phyloP scores from a whole-genome alignment of 176 grass and related monocot species.

The Puya raimondii region DNA sequence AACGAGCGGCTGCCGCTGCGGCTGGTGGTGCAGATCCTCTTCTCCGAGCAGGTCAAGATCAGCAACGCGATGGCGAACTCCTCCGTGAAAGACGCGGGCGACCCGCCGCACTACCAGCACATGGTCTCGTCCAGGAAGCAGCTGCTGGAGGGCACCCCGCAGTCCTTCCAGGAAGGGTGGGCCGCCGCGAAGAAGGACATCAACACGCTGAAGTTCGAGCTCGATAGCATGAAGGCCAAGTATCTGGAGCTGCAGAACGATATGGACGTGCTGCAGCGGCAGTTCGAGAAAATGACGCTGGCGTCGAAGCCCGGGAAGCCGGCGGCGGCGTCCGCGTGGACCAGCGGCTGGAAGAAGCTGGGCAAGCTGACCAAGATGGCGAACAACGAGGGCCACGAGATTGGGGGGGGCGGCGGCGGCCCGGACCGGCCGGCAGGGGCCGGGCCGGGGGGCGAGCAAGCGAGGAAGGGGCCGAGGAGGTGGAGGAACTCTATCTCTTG shows the following conservation, averaged over 20 bases:
- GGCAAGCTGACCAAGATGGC: constrained; percentile 77
- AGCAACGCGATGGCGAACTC: constrained; percentile 75
- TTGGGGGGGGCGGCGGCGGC: constrained; percentile 3
- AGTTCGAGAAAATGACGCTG: constrained; percentile 38
- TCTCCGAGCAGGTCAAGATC: constrained; percentile 96
- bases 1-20: constrained; percentile 96
- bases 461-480: constrained; percentile 58
- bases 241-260: constrained; percentile 93
- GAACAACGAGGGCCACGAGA: constrained; percentile 37
- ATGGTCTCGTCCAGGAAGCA: constrained; percentile 42
- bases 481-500: constrained; percentile 99
- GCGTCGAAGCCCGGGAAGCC: constrained; percentile 35
- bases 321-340: constrained; percentile 57
- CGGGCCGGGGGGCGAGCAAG: constrained; percentile 17
- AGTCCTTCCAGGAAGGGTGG: constrained; percentile 98
- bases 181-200: constrained; percentile 96
- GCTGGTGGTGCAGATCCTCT: constrained; percentile 95
- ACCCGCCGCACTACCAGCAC: constrained; percentile 12
- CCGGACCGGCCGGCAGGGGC: constrained; percentile 1
- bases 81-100: constrained; percentile 16
- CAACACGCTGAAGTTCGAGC: constrained; percentile 98
- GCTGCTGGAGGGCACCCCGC: constrained; percentile 82
- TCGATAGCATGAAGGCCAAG: constrained; percentile 96
- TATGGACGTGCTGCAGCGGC: constrained; percentile 77
- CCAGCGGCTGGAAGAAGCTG: constrained; percentile 71